Conservation (phyloP, 164 flowering plant genomes). For the Piper betle region DNA sequence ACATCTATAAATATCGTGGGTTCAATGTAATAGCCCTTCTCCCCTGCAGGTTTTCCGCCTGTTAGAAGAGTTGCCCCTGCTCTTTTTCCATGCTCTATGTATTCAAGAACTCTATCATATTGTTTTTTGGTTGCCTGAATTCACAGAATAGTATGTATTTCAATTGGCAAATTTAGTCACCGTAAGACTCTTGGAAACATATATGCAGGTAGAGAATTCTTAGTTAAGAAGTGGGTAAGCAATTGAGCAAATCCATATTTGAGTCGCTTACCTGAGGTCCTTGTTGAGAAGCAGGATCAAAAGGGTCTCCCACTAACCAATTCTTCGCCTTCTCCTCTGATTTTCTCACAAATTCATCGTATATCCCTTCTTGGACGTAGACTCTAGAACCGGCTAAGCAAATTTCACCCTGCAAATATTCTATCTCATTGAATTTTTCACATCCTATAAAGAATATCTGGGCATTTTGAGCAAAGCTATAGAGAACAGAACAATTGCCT, state of each 20-base stretch:
- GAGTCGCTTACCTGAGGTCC: constrained; percentile 56
- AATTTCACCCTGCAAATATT: constrained; percentile 55
- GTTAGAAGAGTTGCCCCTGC: constrained; percentile 53
- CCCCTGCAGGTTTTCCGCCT: constrained; percentile 29
- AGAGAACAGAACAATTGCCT: constrained; percentile 20
- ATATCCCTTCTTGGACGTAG: constrained; percentile 78
- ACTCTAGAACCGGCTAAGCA: constrained; percentile 72
- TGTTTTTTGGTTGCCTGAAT: constrained; percentile 37
- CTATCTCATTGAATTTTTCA: too few species aligned
- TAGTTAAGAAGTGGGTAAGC: too few species aligned
- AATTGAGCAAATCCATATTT: background rate
- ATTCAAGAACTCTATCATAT: constrained; percentile 32
- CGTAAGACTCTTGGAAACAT: too few species aligned
- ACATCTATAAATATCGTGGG: constrained; percentile 64
- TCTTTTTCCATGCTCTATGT: constrained; percentile 46
- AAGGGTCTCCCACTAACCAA: constrained; percentile 81
- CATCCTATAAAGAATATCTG: too few species aligned
- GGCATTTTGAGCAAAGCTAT: background rate
- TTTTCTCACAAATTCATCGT: constrained; percentile 47
- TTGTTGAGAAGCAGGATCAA: constrained; percentile 46
- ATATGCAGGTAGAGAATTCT: too few species aligned
- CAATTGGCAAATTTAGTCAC: background rate
- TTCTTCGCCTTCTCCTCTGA: constrained; percentile 37
- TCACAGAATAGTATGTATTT: background rate
- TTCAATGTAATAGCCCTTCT: constrained; percentile 49